Percentiles rank a stretch among this genome's conserved stretches.
Conservation (phyloP, 1,284 basidiomycete genomes). For the Apiotrichum montevideense region DNA sequence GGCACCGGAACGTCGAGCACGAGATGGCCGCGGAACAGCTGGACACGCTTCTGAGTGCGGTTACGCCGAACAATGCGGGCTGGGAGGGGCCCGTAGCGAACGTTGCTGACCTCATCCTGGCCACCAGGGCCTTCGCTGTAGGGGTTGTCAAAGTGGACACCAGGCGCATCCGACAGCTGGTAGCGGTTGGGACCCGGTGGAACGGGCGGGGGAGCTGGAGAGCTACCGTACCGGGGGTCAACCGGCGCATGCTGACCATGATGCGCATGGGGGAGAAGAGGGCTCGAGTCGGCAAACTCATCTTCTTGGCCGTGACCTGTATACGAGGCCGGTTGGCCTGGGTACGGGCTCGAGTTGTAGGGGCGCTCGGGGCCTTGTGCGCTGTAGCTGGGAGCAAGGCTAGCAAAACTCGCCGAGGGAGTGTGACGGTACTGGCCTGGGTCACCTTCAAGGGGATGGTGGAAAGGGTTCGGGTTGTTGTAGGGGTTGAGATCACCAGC, state of each 20-base stretch:
- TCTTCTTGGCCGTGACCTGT: constrained; percentile 19
- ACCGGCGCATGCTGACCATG: constrained; percentile 21
- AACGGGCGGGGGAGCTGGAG: neutral
- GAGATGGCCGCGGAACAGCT: constrained; percentile 84
- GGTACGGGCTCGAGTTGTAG: constrained; percentile 29
- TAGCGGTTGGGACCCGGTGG: neutral
- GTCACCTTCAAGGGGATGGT: constrained; percentile 4
- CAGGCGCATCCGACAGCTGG: neutral
- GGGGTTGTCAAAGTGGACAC: constrained; percentile 13
- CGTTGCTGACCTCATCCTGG: constrained; percentile 40
- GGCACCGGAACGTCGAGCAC: constrained; percentile 83
- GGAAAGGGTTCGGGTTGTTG: constrained; percentile 7
- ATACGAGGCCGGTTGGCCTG: neutral
- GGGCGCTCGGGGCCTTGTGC: neutral
- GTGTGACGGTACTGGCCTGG: neutral
- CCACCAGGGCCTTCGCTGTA: constrained; percentile 5
- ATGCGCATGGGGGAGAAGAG: constrained; percentile 18
- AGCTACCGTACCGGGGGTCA: constrained; percentile 21
- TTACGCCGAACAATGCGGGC: constrained; percentile 76
- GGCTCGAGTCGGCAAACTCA: constrained; percentile 37
- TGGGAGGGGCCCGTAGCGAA: constrained; percentile 72
- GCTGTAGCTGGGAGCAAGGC: neutral
- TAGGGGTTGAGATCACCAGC: neutral
- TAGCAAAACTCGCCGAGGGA: neutral
- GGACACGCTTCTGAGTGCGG: constrained; percentile 84